phyloP scores from a whole-genome alignment of 2,329 filamentous ascomycete genomes.

The Rachicladosporium sp. region DNA sequence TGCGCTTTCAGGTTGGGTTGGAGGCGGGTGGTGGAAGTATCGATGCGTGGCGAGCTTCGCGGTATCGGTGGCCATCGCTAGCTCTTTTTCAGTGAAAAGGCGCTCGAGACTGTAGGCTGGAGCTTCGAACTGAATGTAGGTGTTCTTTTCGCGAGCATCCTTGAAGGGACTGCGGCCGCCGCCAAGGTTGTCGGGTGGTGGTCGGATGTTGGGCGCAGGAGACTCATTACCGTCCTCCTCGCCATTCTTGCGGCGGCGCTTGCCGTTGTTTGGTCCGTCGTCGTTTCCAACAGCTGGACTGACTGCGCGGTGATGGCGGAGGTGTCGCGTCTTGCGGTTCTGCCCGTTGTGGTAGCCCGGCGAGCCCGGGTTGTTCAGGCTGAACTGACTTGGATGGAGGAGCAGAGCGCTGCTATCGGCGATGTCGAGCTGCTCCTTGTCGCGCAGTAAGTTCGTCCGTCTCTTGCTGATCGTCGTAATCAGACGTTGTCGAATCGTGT shows the following conservation, averaged over 20 bases:
- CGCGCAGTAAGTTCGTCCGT: conserved; percentile 44
- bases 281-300: conserved; percentile 27
- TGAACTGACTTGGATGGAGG: conserved; percentile 54
- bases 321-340: conserved; percentile 51
- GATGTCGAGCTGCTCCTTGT: conserved; percentile 56
- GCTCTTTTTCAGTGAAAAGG: conserved; percentile 57
- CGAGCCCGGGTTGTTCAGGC: conserved; percentile 50
- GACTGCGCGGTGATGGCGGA: conserved; percentile 35
- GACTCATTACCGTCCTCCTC: conserved; percentile 50
- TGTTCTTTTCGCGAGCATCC: conserved; percentile 39
- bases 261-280: conserved; percentile 23
- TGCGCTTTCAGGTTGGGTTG: too few relatives aligned
- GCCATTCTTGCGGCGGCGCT: conserved; percentile 45
- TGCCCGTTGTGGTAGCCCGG: conserved; percentile 42
- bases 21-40: conserved; percentile 40
- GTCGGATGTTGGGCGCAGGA: conserved; percentile 39
- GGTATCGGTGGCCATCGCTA: conserved; percentile 48
- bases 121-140: conserved; percentile 45
- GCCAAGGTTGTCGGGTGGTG: conserved; percentile 28
- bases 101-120: conserved; percentile 49
- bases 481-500: conserved; percentile 49
- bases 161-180: conserved; percentile 38
- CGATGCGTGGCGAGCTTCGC: conserved; percentile 47
- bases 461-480: conserved; percentile 46
- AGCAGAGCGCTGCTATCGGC: conserved; percentile 54